Evolutionary conservation across 805 yeast species (phyloP).

Genomic region (Metschnikowia lochheadii): DNA sequence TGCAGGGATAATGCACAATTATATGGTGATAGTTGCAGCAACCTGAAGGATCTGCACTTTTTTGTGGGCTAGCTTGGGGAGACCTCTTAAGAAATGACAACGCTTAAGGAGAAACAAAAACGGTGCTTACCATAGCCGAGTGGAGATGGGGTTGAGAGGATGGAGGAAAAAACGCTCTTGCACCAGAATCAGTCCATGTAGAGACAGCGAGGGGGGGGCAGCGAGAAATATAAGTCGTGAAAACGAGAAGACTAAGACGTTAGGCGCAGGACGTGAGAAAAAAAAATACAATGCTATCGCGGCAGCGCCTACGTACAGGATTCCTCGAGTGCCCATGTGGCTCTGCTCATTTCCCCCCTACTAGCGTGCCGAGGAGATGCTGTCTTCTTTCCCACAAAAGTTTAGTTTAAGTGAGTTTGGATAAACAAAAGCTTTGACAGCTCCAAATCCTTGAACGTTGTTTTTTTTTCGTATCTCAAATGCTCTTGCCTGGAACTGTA

Average conservation of each 20-base stretch:
- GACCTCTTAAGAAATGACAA: neutral
- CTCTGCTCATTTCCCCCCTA: neutral
- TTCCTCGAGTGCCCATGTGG: slow-evolving; percentile 2
- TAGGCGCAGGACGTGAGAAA: neutral
- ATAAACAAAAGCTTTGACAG: neutral
- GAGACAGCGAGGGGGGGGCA: neutral
- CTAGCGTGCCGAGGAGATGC: neutral
- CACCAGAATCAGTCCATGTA: neutral
- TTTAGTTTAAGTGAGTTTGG: neutral
- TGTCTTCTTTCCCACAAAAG: neutral
- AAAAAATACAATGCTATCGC: neutral
- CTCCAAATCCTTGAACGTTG: neutral
- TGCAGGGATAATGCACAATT: too few relatives aligned
- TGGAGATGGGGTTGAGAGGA: neutral
- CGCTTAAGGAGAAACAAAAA: neutral
- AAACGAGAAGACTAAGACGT: slow-evolving; percentile 1
- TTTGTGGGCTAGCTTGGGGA: neutral
- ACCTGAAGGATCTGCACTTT: neutral
- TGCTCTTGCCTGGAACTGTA: neutral
- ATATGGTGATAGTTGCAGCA: neutral
- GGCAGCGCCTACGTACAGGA: slow-evolving; percentile 1
- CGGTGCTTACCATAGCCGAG: slow-evolving; percentile 2
- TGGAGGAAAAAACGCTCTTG: neutral
- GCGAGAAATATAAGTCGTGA: neutral
- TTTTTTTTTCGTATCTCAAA: neutral